Evolutionary conservation across 139 green algal species (phyloP).

Genomic region (Chlorella sp.): DNA sequence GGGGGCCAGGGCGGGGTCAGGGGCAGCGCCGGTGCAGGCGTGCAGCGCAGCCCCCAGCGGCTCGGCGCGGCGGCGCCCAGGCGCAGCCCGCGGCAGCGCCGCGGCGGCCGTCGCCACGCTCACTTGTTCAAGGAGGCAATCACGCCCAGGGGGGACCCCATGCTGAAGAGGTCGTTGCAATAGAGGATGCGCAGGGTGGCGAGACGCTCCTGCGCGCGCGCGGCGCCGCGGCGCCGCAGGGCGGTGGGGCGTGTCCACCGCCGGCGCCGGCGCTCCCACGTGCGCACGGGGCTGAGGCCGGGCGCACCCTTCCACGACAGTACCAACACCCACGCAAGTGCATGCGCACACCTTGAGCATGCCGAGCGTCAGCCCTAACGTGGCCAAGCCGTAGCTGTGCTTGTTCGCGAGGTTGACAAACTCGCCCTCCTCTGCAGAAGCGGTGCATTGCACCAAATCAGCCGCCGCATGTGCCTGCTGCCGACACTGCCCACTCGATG

Average conservation of each 20-base stretch:
- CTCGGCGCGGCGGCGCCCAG: background rate
- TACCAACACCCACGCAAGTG: background rate
- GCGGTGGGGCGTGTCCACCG: background rate
- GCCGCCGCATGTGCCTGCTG: background rate
- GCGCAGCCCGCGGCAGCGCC: background rate
- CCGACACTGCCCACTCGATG: background rate
- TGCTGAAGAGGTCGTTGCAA: constrained; percentile 59
- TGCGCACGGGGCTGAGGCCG: background rate
- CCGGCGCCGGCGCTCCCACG: background rate
- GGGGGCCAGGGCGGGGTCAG: constrained; percentile 15
- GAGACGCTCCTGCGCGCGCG: too few relatives aligned
- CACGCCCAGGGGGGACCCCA: constrained; percentile 26
- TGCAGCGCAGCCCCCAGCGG: constrained; percentile 7
- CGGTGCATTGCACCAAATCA: background rate
- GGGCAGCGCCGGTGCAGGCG: background rate
- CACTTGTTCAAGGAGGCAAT: constrained; percentile 21
- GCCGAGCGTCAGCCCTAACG: constrained; percentile 56
- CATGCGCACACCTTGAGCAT: constrained; percentile 20
- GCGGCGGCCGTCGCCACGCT: background rate
- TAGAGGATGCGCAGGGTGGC: constrained; percentile 52
- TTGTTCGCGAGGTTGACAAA: constrained; percentile 57
- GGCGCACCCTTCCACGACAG: too few relatives aligned
- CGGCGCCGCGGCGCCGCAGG: constrained; percentile 15
- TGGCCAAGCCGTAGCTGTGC: constrained; percentile 56
- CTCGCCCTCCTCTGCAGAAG: constrained; percentile 51